These are phyloP conservation scores for Lentinula edodes DNA, from an alignment of 768 basidiomycete species.

Conservation along the genomic window DNA sequence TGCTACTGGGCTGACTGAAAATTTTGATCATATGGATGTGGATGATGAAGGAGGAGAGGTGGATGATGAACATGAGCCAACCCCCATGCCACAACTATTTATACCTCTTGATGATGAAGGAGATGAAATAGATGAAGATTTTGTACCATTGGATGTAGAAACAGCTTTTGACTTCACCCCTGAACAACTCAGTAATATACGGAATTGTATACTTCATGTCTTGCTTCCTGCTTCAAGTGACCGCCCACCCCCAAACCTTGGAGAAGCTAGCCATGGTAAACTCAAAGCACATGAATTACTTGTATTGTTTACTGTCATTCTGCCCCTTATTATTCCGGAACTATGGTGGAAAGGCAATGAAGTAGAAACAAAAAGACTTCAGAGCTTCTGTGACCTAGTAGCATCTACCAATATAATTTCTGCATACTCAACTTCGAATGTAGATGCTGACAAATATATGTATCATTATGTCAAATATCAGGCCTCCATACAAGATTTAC, in stretches of 20 bases:
- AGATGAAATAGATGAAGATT: background rate
- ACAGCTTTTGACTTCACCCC: background rate
- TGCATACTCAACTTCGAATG: slow-evolving; percentile 10
- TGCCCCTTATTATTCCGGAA: slow-evolving; percentile 12
- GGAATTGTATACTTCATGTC: background rate
- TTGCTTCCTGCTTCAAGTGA: slow-evolving; percentile 11
- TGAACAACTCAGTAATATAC: background rate
- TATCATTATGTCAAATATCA: slow-evolving; percentile 8
- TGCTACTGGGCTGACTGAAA: no score
- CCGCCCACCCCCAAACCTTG: slow-evolving; percentile 14
- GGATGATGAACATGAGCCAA: background rate
- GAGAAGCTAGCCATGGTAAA: slow-evolving; percentile 14
- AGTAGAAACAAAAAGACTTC: slow-evolving; percentile 3
- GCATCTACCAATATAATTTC: slow-evolving; percentile 11
- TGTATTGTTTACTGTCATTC: slow-evolving; percentile 9
- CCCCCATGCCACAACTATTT: background rate
- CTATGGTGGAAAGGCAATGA: slow-evolving; percentile 5
- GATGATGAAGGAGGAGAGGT: slow-evolving; percentile 2
- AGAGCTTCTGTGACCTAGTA: slow-evolving; percentile 11
- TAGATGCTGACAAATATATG: slow-evolving; percentile 11
- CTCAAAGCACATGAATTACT: slow-evolving; percentile 15
- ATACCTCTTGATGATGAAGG: background rate
- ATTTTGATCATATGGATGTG: background rate
- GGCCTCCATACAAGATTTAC: slow-evolving; percentile 3
- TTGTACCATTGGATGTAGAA: background rate